Base-by-base conservation (phyloP, 2,329 filamentous ascomycete genomes). In the Ascochyta rabiei region DNA sequence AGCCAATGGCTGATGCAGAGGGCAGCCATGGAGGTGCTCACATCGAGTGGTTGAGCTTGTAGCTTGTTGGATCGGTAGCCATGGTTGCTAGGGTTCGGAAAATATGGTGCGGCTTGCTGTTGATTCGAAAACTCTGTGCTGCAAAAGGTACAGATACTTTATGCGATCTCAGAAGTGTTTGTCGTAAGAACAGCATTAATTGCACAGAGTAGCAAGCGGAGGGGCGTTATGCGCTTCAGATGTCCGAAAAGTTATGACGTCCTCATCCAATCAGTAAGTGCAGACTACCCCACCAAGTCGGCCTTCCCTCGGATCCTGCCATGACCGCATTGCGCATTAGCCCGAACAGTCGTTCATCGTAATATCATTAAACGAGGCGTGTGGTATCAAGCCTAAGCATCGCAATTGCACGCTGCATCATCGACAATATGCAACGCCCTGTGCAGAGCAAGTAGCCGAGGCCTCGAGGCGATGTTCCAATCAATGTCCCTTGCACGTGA, bases 31-130 rank as follows among this genome's bases (percentile, higher is more conserved):
- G 31, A 30, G 59, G 53, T 70, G 61, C 72, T 57, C 57, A 75
- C 76, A 80, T 84, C 68, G 79, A 79, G 77, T 85, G 85, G 72
- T 87, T 86, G 53, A 87, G 79, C 77, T 86, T 87, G 77, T 88
- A 89, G 65, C 81, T 85, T 59, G 79, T 79, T 26, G 84, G 79
- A 70, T 88, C 82, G 48, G 86, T 85, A 44, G 77, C 63, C 76
- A 82, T 81, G 70, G 77, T 82, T 77, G 80, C 78, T 63, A 76
- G 68, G 34, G 67, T 52, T 61, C 68, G 62, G 18, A 56, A 26
- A 2, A 62, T 47, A 24, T 12, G 54, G 39, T 47, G 60, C n/a
- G 60, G 47, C 31, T 16, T 61, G 24, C 19, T 56, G 44, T 53
- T 48, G 42, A 48, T 35, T 47, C 44, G 60, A 34, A 50, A 24